phyloP scores from a whole-genome alignment of 176 grass and related monocot species.

The Elaeis guineensis region DNA sequence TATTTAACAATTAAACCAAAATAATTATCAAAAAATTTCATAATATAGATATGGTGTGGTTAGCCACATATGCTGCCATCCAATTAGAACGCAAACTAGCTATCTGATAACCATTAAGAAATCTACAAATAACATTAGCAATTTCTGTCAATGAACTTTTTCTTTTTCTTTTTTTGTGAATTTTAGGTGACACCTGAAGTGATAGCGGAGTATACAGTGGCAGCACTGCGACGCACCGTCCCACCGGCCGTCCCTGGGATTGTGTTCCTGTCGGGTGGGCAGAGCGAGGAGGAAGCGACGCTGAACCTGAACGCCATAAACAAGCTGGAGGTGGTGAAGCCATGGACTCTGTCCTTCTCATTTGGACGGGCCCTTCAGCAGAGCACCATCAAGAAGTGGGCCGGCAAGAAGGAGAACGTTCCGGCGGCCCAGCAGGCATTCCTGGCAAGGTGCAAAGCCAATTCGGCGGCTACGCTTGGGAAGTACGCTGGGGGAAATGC shows the following conservation, averaged over 20 bases:
- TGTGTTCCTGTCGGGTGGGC: constrained; percentile 31
- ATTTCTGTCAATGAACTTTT: too few relatives aligned
- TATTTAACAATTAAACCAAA: too few relatives aligned
- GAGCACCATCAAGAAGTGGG: constrained; percentile 31
- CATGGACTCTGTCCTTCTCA: constrained; percentile 31
- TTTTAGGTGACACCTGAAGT: constrained; percentile 1
- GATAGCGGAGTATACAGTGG: constrained; percentile 26
- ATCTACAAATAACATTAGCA: too few relatives aligned
- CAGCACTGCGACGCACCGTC: constrained; percentile 22
- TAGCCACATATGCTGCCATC: too few relatives aligned
- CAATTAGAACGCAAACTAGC: too few relatives aligned
- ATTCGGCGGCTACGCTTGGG: constrained; percentile 26
- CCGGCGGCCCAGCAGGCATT: constrained; percentile 19
- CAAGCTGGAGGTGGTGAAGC: constrained; percentile 24
- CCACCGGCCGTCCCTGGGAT: constrained; percentile 27
- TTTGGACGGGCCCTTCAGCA: constrained; percentile 35
- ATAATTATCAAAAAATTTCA: too few relatives aligned
- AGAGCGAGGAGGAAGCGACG: constrained; percentile 32
- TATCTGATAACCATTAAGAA: too few relatives aligned
- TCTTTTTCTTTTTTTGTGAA: too few relatives aligned
- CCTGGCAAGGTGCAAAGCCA: constrained; percentile 28
- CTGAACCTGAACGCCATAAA: constrained; percentile 34
- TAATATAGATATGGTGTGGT: too few relatives aligned
- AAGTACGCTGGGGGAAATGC: constrained; percentile 18
- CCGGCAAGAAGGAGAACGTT: constrained; percentile 30